Evolutionary conservation across 768 basidiomycete genomes (phyloP).

Genomic region (Pisolithus microcarpus): DNA sequence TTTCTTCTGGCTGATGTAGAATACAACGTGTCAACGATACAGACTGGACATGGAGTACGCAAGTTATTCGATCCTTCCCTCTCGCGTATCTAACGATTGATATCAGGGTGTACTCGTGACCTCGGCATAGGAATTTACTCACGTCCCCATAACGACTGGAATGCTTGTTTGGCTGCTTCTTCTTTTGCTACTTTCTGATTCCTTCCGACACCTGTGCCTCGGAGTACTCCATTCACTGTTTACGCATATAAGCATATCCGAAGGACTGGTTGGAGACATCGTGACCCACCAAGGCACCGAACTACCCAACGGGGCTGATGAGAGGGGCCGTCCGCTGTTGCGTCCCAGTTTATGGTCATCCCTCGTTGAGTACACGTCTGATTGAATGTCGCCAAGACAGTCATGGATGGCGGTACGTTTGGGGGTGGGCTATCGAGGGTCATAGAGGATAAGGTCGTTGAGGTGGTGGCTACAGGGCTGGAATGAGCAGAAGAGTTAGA

Average conservation of each 20-base stretch:
- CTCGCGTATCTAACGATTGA: background rate
- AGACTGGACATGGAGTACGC: background rate
- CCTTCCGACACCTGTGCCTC: slow-evolving; percentile 45
- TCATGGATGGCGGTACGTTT: slow-evolving; percentile 18
- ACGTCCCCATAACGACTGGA: slow-evolving; percentile 43
- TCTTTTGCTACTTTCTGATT: slow-evolving; percentile 65
- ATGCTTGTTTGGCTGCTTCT: slow-evolving; percentile 58
- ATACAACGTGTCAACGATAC: slow-evolving; percentile 1
- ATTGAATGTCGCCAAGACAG: slow-evolving; percentile 44
- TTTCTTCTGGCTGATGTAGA: slow-evolving; percentile 40
- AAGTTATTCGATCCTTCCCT: background rate
- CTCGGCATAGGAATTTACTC: slow-evolving; percentile 1
- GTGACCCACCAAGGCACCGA: slow-evolving; percentile 41
- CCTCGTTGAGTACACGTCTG: slow-evolving; percentile 47
- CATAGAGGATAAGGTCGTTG: slow-evolving; percentile 5
- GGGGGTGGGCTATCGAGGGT: slow-evolving; percentile 12
- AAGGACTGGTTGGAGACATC: background rate
- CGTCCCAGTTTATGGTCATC: slow-evolving; percentile 39
- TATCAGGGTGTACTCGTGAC: background rate
- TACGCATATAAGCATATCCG: background rate
- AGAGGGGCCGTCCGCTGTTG: slow-evolving; percentile 40
- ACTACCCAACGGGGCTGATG: slow-evolving; percentile 56
- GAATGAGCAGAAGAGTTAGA: slow-evolving; percentile 8
- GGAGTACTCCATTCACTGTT: slow-evolving; percentile 45
- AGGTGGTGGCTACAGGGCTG: slow-evolving; percentile 8